These are phyloP conservation scores for Mycena vulgaris DNA, from an alignment of 768 basidiomycete species.

Conservation along the genomic window DNA sequence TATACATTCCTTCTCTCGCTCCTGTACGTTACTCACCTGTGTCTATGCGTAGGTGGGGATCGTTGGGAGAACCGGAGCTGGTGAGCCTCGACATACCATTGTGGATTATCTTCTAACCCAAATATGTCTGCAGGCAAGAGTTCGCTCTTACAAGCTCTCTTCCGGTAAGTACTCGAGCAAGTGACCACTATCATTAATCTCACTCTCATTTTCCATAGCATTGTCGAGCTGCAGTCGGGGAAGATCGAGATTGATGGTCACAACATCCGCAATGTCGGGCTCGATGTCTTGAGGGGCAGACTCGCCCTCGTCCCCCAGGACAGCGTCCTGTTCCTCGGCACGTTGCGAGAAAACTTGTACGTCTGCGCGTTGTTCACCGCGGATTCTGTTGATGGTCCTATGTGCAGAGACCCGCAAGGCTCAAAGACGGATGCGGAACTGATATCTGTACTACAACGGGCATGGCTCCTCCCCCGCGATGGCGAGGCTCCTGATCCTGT, in stretches of 20 bases:
- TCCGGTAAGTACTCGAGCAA: slow-evolving; percentile 55
- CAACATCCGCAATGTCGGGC: slow-evolving; percentile 67
- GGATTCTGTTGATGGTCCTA: background rate
- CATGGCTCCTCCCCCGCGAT: slow-evolving; percentile 70
- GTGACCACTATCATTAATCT: background rate
- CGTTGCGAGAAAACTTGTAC: slow-evolving; percentile 63
- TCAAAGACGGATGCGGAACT: slow-evolving; percentile 72
- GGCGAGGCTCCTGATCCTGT: slow-evolving; percentile 58
- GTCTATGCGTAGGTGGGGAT: slow-evolving; percentile 55
- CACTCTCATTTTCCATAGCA: slow-evolving; percentile 51
- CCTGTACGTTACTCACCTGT: background rate
- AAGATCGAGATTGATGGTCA: slow-evolving; percentile 70
- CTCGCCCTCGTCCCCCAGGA: slow-evolving; percentile 83
- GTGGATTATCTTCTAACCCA: slow-evolving; percentile 17
- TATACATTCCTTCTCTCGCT: background rate
- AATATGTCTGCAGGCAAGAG: slow-evolving; percentile 60
- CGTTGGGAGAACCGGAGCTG: slow-evolving; percentile 60
- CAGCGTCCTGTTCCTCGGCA: slow-evolving; percentile 67
- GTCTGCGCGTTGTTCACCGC: slow-evolving; percentile 1
- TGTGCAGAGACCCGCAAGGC: slow-evolving; percentile 66
- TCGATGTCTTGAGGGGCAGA: slow-evolving; percentile 66
- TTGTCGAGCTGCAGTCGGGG: slow-evolving; percentile 73
- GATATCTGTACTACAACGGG: slow-evolving; percentile 72
- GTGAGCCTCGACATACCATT: slow-evolving; percentile 3
- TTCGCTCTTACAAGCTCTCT: slow-evolving; percentile 70